Conservation (phyloP, 2,329 filamentous ascomycete species). For the Arthrobotrys iridis region DNA sequence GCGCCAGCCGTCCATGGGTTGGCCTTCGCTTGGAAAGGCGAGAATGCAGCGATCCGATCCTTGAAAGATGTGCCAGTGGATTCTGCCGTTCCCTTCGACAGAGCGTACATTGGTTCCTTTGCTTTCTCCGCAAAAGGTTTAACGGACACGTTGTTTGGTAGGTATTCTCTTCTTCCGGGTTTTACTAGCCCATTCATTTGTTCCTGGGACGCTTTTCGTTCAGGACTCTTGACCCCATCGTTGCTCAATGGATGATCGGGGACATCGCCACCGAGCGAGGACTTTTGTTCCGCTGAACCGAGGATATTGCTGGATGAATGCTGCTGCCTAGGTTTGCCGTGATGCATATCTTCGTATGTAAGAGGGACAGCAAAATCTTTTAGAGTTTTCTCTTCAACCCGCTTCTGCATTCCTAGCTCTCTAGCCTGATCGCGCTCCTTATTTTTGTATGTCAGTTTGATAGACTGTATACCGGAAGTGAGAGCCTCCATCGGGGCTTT, state of each 20-base stretch:
- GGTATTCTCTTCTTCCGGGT: not conserved
- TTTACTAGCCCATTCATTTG: too few species aligned
- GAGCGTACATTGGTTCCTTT: not conserved
- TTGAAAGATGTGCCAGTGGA: slow-evolving; percentile 22
- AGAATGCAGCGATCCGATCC: slow-evolving; percentile 29
- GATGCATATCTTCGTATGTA: not conserved
- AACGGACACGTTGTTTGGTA: not conserved
- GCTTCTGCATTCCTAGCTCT: slow-evolving; percentile 14
- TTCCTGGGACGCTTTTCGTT: not conserved
- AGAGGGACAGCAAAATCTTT: too few species aligned
- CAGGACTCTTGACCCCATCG: not conserved
- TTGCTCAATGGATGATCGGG: not conserved
- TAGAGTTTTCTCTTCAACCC: slow-evolving; percentile 19
- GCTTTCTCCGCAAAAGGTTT: slow-evolving; percentile 23
- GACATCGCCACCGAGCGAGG: not conserved
- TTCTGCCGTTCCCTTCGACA: not conserved
- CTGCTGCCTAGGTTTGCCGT: not conserved
- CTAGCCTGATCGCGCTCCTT: slow-evolving; percentile 30
- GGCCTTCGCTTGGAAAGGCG: slow-evolving; percentile 32
- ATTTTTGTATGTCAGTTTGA: slow-evolving; percentile 65
- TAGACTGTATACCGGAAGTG: slow-evolving; percentile 70
- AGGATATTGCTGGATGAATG: not conserved
- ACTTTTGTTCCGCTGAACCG: not conserved
- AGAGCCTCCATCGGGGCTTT: slow-evolving; percentile 67
- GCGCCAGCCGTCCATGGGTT: slow-evolving; percentile 28